phyloP scores from a whole-genome alignment of 2,329 filamentous ascomycete species.

The Chalaropsis ovoidea region DNA sequence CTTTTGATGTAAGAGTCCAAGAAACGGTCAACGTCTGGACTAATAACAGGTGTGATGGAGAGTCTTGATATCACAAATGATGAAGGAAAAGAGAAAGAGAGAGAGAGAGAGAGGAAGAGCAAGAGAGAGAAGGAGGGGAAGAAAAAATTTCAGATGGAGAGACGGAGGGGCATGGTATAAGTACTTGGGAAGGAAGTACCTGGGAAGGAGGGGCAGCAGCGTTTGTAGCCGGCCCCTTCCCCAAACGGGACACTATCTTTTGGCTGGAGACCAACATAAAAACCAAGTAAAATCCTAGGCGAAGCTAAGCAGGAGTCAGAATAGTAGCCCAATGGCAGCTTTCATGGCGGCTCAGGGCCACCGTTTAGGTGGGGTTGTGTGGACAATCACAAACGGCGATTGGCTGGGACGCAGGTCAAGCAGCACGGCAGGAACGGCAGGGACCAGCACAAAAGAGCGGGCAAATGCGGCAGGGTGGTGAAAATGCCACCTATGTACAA shows the following conservation, averaged over 20 bases:
- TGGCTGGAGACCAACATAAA: not conserved
- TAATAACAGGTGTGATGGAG: conserved; percentile 20
- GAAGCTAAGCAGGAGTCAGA: conserved; percentile 1
- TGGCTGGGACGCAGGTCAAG: conserved; percentile 2
- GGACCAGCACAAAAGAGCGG: conserved; percentile 3
- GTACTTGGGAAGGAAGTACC: conserved; percentile 14
- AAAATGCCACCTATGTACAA: conserved; percentile 4
- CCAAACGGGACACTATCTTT: conserved; percentile 2
- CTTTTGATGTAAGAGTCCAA: conserved; percentile 15
- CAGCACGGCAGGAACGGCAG: conserved; percentile 5
- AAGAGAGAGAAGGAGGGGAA: conserved; percentile 13
- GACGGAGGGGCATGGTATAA: conserved; percentile 18
- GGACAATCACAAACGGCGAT: conserved; percentile 6
- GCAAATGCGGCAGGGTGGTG: conserved; percentile 4
- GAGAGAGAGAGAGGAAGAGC: conserved; percentile 4
- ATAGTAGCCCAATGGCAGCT: conserved; percentile 9
- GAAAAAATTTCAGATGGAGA: conserved; percentile 11
- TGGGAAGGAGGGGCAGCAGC: not conserved
- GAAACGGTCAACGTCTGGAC: conserved; percentile 22
- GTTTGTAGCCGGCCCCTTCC: not conserved
- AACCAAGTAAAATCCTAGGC: too few relatives aligned
- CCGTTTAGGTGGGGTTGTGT: conserved; percentile 14
- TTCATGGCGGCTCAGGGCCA: conserved; percentile 4
- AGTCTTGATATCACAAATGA: conserved; percentile 17
- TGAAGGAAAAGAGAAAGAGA: conserved; percentile 18